phyloP scores from a whole-genome alignment of 177 flowering plant species.

The Vitis hybrid region DNA sequence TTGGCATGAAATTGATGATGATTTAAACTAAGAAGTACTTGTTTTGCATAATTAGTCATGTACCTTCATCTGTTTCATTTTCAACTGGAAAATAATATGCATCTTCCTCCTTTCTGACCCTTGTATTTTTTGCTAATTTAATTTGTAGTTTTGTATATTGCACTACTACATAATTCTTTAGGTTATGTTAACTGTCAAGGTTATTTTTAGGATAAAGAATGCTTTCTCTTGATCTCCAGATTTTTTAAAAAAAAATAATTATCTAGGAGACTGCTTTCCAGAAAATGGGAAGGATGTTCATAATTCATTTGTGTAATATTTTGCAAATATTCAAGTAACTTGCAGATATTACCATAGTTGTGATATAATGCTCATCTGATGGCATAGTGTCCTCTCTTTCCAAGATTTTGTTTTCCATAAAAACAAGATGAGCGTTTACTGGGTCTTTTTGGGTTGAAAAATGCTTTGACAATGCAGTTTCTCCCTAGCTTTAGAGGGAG shows the following conservation, averaged over 20 bases:
- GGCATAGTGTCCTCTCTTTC: neutral
- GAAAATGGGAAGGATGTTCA: neutral
- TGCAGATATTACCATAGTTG: too few relatives aligned
- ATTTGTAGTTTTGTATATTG: too few relatives aligned
- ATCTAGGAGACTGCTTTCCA: neutral
- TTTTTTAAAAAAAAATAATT: neutral
- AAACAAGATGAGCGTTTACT: neutral
- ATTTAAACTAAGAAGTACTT: neutral
- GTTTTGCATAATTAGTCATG: neutral
- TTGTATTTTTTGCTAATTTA: too few relatives aligned
- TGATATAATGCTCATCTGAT: too few relatives aligned
- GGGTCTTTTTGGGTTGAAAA: neutral
- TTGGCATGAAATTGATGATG: neutral
- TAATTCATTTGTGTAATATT: neutral
- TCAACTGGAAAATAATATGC: neutral
- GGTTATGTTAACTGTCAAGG: neutral
- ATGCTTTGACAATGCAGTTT: neutral
- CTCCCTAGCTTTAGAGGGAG: too few relatives aligned
- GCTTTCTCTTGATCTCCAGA: neutral
- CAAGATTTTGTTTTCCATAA: neutral
- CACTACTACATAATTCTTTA: too few relatives aligned
- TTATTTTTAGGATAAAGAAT: neutral
- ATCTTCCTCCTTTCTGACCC: neutral
- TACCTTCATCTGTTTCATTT: neutral
- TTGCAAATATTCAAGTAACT: neutral